These are phyloP conservation scores for Oryza glumipatula DNA, from an alignment of 176 grass and related monocot species.

Conservation along the genomic window DNA sequence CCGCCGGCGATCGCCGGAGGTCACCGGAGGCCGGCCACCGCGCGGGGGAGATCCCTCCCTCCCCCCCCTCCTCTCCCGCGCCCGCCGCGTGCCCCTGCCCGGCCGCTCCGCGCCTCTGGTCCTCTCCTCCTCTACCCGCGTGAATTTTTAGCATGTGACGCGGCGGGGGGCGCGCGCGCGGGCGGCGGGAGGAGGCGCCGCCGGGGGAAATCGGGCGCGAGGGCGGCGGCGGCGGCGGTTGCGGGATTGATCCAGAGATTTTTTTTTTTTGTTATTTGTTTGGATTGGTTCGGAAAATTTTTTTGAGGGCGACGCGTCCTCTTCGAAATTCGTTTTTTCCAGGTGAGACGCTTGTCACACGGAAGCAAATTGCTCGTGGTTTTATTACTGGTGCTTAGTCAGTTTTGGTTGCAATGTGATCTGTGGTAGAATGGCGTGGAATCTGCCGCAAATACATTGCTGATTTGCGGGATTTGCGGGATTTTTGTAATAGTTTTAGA, in stretches of 20 bases:
- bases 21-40: conserved; percentile 32
- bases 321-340: conserved; percentile 16
- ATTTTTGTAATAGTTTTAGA: conserved; percentile 1
- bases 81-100: neutral
- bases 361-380: neutral
- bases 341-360: conserved; percentile 37
- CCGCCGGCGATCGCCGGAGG: conserved; percentile 55
- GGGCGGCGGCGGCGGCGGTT: conserved; percentile 16
- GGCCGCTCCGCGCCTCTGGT: neutral
- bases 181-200: conserved; percentile 32
- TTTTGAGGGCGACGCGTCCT: neutral
- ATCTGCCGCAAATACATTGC: neutral
- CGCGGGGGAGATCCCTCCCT: neutral
- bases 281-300: neutral
- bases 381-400: neutral
- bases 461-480: neutral
- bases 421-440: neutral
- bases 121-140: neutral
- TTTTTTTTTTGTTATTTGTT: neutral
- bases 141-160: conserved; percentile 57
- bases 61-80: neutral
- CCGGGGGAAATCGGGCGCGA: neutral
- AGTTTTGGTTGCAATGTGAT: neutral
- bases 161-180: neutral
- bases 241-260: conserved; percentile 20